Percentiles rank a stretch among this genome's conserved stretches.
Conservation (phyloP, 2,329 filamentous ascomycete species). For the Xylaria sp. region DNA sequence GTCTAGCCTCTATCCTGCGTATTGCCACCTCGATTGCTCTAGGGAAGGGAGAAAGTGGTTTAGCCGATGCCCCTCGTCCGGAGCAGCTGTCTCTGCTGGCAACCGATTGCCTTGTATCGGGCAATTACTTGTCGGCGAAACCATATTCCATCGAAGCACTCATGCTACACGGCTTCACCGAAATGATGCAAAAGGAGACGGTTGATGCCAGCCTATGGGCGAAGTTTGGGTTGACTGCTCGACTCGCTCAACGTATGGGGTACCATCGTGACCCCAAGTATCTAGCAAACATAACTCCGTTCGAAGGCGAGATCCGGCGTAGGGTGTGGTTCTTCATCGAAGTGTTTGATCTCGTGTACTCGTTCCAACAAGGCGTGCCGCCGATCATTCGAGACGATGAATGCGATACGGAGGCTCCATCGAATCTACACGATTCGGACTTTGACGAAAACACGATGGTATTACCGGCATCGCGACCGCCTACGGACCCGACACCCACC, state of each 20-base stretch:
- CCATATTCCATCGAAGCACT: conserved; percentile 46
- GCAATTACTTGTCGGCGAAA: conserved; percentile 42
- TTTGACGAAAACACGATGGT: conserved; percentile 43
- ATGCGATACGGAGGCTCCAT: conserved; percentile 42
- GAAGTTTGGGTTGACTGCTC: conserved; percentile 41
- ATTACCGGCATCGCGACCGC: conserved; percentile 39
- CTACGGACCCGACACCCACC: conserved; percentile 40
- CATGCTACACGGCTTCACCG: conserved; percentile 41
- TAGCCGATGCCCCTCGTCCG: conserved; percentile 26
- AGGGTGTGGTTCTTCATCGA: conserved; percentile 45
- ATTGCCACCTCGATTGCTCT: conserved; percentile 36
- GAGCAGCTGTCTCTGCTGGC: conserved; percentile 35
- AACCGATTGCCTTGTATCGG: conserved; percentile 44
- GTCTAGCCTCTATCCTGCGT: conserved; percentile 44
- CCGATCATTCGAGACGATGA: conserved; percentile 44
- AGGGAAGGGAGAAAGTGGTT: conserved; percentile 28
- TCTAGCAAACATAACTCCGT: conserved; percentile 40
- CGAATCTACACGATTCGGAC: conserved; percentile 46
- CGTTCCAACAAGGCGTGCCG: conserved; percentile 50
- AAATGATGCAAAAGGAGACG: conserved; percentile 39
- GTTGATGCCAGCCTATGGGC: conserved; percentile 43
- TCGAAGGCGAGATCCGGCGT: conserved; percentile 48
- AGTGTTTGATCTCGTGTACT: conserved; percentile 44
- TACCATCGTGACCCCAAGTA: conserved; percentile 46
- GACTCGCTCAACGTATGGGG: conserved; percentile 47